A percentile compares a stretch with the other conserved stretches of the same genome.
Evolutionary conservation across 306 rosid species (phyloP).

Genomic region (Castanea mollissima): DNA sequence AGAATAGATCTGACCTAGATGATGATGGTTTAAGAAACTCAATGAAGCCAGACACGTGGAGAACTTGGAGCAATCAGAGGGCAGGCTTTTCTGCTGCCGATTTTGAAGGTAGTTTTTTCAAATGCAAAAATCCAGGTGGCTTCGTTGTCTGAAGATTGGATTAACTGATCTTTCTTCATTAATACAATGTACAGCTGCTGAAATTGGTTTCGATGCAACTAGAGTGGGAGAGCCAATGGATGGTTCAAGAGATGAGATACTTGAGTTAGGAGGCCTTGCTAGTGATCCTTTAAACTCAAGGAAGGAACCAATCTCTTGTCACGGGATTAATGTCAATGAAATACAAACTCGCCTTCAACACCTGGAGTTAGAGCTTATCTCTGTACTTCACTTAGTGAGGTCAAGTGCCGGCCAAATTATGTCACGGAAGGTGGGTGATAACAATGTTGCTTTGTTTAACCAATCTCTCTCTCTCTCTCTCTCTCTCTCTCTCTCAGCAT

Average conservation of each 20-base stretch:
- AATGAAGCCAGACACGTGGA: conserved; percentile 51
- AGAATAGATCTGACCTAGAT: conserved; percentile 29
- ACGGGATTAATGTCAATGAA: conserved; percentile 35
- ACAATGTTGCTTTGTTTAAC: conserved; percentile 10
- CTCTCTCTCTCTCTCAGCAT: neutral
- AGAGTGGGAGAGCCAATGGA: conserved; percentile 24
- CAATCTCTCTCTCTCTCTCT: neutral
- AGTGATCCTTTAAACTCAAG: conserved; percentile 14
- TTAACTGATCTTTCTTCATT: conserved; percentile 24
- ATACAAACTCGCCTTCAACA: conserved; percentile 49
- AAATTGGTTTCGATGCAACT: conserved; percentile 42
- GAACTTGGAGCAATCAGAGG: conserved; percentile 66
- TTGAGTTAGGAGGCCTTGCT: conserved; percentile 26
- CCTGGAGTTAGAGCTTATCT: conserved; percentile 67
- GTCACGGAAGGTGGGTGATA: conserved; percentile 37
- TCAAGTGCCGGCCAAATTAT: conserved; percentile 31
- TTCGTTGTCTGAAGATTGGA: neutral
- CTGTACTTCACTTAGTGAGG: conserved; percentile 51
- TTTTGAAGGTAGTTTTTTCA: conserved; percentile 58
- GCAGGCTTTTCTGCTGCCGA: conserved; percentile 45
- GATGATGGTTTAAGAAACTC: conserved; percentile 35
- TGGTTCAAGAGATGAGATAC: conserved; percentile 35
- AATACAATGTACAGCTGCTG: conserved; percentile 49
- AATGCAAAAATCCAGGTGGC: neutral
- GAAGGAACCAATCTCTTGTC: conserved; percentile 30